Conservation (phyloP, 2,329 filamentous ascomycete species). For the Fonsecaea nubica region DNA sequence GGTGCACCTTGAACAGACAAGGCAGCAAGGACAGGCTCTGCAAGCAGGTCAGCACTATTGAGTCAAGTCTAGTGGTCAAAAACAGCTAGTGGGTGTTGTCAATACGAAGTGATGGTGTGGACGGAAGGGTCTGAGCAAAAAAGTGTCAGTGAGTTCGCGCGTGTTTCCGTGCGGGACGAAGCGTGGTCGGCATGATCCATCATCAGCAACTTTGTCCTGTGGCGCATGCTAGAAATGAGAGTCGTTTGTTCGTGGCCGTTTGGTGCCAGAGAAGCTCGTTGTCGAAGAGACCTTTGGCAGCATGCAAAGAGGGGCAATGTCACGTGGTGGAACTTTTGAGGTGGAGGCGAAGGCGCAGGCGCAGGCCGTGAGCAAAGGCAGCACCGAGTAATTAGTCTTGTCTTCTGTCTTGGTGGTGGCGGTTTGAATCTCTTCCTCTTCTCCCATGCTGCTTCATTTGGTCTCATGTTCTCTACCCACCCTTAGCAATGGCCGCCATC, state of each 20-base stretch:
- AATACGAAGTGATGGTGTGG: not conserved
- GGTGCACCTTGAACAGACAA: not conserved
- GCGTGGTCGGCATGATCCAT: not conserved
- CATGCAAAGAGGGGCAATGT: not conserved
- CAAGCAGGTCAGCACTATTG: conserved; percentile 4
- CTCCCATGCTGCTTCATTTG: not conserved
- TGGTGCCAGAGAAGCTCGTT: not conserved
- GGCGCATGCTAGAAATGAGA: no score
- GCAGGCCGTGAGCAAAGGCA: not conserved
- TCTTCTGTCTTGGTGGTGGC: no score
- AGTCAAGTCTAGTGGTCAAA: not conserved
- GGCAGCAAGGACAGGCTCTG: not conserved
- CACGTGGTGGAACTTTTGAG: not conserved
- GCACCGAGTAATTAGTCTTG: not conserved
- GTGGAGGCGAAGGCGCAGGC: not conserved
- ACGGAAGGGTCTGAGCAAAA: not conserved
- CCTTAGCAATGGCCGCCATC: conserved; percentile 3
- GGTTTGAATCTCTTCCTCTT: not conserved
- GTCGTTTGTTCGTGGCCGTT: no score
- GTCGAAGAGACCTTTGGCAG: not conserved
- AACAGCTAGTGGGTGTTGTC: not conserved
- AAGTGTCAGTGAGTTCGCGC: not conserved
- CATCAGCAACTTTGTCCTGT: not conserved
- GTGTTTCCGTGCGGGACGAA: not conserved
- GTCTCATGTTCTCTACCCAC: not conserved